phyloP scores from a whole-genome alignment of 1,284 basidiomycete genomes.

The Papiliotrema fonsecae region DNA sequence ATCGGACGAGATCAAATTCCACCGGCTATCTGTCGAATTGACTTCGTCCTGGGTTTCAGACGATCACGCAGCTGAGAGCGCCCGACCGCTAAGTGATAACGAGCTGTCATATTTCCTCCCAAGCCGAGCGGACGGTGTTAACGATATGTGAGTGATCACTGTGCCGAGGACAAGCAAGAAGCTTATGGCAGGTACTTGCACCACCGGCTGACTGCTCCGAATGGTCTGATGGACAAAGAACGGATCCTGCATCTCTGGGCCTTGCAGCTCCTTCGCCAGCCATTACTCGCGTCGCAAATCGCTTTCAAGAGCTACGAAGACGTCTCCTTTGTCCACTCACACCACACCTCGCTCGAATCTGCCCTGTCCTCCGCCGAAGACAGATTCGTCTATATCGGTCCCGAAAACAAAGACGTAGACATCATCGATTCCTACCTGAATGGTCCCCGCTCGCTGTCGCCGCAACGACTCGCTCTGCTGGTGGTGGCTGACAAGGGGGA shows the following conservation, averaged over 20 bases:
- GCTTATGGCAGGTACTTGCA: slow-evolving; percentile 49
- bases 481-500: slow-evolving; percentile 45
- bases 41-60: not conserved
- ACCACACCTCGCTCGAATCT: slow-evolving; percentile 7
- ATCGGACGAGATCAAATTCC: not conserved
- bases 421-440: slow-evolving; percentile 66
- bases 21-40: not conserved
- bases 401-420: not conserved
- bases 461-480: slow-evolving; percentile 61
- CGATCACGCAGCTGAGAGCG: not conserved
- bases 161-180: slow-evolving; percentile 16
- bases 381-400: slow-evolving; percentile 8
- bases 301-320: slow-evolving; percentile 53
- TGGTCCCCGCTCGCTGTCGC: slow-evolving; percentile 63
- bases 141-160: slow-evolving; percentile 62
- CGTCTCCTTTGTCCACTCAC: slow-evolving; percentile 59
- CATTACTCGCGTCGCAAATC: slow-evolving; percentile 60
- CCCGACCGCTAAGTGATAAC: slow-evolving; percentile 24
- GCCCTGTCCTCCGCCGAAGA: slow-evolving; percentile 14
- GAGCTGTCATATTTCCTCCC: slow-evolving; percentile 60
- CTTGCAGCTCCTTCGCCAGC: slow-evolving; percentile 58
- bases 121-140: slow-evolving; percentile 65
- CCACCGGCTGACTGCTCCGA: slow-evolving; percentile 58
- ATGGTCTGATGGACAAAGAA: slow-evolving; percentile 47
- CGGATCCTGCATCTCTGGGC: slow-evolving; percentile 64